These are phyloP conservation scores for Solanum chmielewskii DNA, from an alignment of 257 asterid species.

Conservation along the genomic window DNA sequence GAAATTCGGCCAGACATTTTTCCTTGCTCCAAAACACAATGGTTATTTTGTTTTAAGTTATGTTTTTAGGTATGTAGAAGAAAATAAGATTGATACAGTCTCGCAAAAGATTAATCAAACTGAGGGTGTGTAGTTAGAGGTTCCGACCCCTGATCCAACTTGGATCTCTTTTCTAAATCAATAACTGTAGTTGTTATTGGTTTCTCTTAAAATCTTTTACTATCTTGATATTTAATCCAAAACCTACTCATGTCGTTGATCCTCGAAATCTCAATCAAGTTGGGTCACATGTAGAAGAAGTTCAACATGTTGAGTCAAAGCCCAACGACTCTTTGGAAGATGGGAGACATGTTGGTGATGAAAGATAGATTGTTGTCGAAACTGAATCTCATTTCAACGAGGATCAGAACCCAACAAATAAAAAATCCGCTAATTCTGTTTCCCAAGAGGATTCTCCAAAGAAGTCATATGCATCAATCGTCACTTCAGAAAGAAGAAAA, in stretches of 20 bases:
- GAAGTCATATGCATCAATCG: conserved; percentile 29
- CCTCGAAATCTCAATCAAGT: conserved; percentile 21
- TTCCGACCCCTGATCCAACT: conserved; percentile 55
- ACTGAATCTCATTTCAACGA: conserved; percentile 25
- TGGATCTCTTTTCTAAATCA: neutral
- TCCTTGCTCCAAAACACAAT: conserved; percentile 86
- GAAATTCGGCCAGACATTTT: conserved; percentile 68
- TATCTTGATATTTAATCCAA: conserved; percentile 25
- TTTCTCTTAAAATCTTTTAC: neutral
- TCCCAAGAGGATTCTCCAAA: conserved; percentile 54
- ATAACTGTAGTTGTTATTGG: neutral
- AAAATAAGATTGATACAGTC: conserved; percentile 28
- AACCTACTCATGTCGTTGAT: conserved; percentile 42
- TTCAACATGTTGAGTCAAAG: conserved; percentile 28
- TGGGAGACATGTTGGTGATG: conserved; percentile 29
- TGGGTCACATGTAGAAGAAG: conserved; percentile 33
- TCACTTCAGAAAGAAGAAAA: too few relatives aligned
- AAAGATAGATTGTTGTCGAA: conserved; percentile 32
- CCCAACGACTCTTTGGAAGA: conserved; percentile 25
- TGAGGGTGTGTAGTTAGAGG: conserved; percentile 18
- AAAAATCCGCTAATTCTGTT: conserved; percentile 28
- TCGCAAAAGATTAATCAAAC: conserved; percentile 18
- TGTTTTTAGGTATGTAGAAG: conserved; percentile 60
- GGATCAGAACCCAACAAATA: conserved; percentile 21
- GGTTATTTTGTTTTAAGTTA: conserved; percentile 81